Percentiles rank a stretch among this genome's conserved stretches.
These are phyloP conservation scores for Aspergillus kassunensis DNA, from an alignment of 495 filamentous ascomycete species.

Conservation along the genomic window DNA sequence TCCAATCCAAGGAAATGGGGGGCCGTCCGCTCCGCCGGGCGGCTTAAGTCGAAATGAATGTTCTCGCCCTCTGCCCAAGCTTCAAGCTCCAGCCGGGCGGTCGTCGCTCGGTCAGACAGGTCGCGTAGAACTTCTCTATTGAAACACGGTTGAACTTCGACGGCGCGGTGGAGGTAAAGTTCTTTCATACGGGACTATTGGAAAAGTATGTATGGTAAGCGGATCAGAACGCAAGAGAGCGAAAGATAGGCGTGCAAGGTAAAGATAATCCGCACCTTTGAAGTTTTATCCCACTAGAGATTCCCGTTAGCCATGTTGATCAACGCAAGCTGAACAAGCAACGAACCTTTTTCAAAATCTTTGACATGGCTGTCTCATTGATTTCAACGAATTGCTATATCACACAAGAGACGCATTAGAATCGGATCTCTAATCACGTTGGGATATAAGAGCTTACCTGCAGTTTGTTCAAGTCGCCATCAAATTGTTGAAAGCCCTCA, in stretches of 20 bases:
- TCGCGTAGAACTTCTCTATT: constrained; percentile 95
- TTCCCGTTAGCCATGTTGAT: constrained; percentile 20
- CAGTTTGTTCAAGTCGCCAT: constrained; percentile 91
- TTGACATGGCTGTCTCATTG: constrained; percentile 95
- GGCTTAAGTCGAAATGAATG: constrained; percentile 67
- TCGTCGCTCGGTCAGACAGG: constrained; percentile 92
- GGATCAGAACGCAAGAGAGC: not conserved
- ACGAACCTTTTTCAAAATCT: constrained; percentile 90
- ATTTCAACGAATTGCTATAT: constrained; percentile 90
- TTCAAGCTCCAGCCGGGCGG: constrained; percentile 83
- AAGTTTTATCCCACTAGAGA: constrained; percentile 91
- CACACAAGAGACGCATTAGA: not conserved
- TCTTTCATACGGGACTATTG: constrained; percentile 88
- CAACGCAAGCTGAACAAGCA: not conserved
- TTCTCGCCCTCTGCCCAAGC: constrained; percentile 97
- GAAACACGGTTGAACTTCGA: constrained; percentile 97
- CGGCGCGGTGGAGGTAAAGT: constrained; percentile 88
- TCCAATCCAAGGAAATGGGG: constrained; percentile 65
- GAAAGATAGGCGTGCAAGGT: not conserved
- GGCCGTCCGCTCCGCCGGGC: constrained; percentile 56
- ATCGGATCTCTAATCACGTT: not conserved
- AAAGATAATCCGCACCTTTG: constrained; percentile 58
- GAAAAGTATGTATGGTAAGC: constrained; percentile 12
- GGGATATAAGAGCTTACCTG: constrained; percentile 47
- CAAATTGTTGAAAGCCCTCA: constrained; percentile 95